Evolutionary conservation across 2,329 filamentous ascomycete genomes (phyloP).

Genomic region (Pseudocercospora eumusae): DNA sequence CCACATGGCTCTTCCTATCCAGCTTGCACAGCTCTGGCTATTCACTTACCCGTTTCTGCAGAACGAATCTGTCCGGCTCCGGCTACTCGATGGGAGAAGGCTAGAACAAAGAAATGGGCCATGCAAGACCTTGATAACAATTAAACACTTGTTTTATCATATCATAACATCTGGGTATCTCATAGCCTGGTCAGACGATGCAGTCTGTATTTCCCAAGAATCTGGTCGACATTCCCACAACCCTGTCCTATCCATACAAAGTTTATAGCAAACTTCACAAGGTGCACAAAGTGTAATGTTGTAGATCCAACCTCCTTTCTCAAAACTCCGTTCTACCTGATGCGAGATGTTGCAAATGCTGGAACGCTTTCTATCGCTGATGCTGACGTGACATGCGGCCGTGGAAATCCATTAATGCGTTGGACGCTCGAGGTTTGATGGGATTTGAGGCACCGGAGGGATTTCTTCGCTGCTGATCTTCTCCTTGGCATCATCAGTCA

Average conservation of each 20-base stretch:
- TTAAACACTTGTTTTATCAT: not conserved
- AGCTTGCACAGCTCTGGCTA: too few species aligned
- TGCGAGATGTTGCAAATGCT: conserved; percentile 1
- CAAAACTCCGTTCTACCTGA: conserved; percentile 1
- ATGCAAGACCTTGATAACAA: not conserved
- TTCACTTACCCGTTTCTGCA: too few species aligned
- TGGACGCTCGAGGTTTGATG: not conserved
- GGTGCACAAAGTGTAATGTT: not conserved
- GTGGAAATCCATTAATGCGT: conserved; percentile 3
- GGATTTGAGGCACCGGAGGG: not conserved
- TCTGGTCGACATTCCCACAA: not conserved
- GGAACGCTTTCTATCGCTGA: conserved; percentile 9
- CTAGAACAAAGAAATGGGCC: not conserved
- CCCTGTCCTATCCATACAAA: not conserved
- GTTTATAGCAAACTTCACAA: not conserved
- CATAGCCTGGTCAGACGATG: not conserved
- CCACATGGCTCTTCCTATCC: too few species aligned
- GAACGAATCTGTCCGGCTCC: too few species aligned
- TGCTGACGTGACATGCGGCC: conserved; percentile 1
- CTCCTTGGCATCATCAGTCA: conserved; percentile 1
- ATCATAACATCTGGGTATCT: not conserved
- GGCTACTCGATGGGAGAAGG: too few species aligned
- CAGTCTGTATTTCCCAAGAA: not conserved
- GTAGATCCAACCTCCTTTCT: not conserved
- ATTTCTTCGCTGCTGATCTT: conserved; percentile 6